Base-by-base conservation (phyloP, 495 filamentous ascomycete species). In the Xylaria sp. region DNA sequence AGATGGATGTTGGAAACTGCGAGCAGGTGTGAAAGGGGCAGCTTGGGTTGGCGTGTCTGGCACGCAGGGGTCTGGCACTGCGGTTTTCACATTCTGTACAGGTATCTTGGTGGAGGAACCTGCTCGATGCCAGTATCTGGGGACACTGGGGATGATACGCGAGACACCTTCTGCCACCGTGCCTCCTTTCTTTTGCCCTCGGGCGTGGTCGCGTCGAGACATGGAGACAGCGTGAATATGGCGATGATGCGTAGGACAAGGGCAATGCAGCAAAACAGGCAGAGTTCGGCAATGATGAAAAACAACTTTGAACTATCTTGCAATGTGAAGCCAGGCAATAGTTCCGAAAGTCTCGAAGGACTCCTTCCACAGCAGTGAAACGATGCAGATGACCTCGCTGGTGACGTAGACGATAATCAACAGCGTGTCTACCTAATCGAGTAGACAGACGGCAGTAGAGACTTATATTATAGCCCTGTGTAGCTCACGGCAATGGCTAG, bases 1-100 rank as follows among this genome's bases (percentile, higher is more conserved):
- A 2, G 62, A 55, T n/a, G 44, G 69, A 17, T 66, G n/a, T 41
- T 66, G 12, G 24, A 1, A 52, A 15, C 40, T 66, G 31, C 61
- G 61, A 41, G 69, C 50, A 19, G 69, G 61, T 15, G 61, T 65
- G 19, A 71, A 44, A 50, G 69, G 61, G 24, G 52, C 61, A 35
- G 46, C n/a, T 15, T 41, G 24, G 5, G 14, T 59, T 9, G 69
- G 58, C 9, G 46, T 55, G 15, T 63, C 37, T 62, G 35, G 41
- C 14, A 17, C 41, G 57, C 19, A n/a, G 35, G n/a, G 26, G 19
- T 70, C 35, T 24, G 44, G 8, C 0, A 17, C 14, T 2, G 19
- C 41, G 1, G 66, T 44, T 5, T 14, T 59, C 29, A 35, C 17
- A 17, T 24, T 59, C 43, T 57, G 35, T 35, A 12, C n/a, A 6